Evolutionary conservation across 768 basidiomycete genomes (phyloP).

Genomic region (Boletus edulis): DNA sequence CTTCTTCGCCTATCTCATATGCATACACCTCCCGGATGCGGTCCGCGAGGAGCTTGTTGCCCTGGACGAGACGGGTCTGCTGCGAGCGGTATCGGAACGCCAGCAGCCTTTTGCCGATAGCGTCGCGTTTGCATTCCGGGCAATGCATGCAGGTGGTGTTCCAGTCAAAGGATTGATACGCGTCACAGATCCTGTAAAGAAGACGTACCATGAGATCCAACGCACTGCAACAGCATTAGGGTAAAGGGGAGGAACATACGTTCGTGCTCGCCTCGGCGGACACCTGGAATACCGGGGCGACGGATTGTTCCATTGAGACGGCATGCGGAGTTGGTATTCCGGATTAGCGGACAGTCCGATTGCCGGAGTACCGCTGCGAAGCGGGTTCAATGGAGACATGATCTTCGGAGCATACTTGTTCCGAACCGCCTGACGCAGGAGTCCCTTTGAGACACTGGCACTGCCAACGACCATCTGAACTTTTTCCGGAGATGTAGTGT

Average conservation of each 20-base stretch:
- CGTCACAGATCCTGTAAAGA: constrained; percentile 24
- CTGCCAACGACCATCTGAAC: not conserved
- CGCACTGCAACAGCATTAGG: not conserved
- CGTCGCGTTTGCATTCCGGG: constrained; percentile 28
- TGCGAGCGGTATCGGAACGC: constrained; percentile 18
- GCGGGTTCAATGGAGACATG: constrained; percentile 32
- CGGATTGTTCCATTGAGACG: constrained; percentile 17
- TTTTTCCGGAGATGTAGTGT: not conserved
- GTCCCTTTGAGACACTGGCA: constrained; percentile 9
- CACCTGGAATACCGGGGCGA: constrained; percentile 23
- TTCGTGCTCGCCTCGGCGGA: constrained; percentile 21
- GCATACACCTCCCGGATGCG: constrained; percentile 15
- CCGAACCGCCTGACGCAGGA: constrained; percentile 23
- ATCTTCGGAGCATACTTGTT: constrained; percentile 29
- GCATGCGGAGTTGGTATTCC: constrained; percentile 18
- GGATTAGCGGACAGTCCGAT: constrained; percentile 16
- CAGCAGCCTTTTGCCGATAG: constrained; percentile 25
- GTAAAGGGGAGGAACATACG: constrained; percentile 17
- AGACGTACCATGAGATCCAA: constrained; percentile 4
- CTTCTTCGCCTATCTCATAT: constrained; percentile 26
- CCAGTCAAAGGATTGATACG: constrained; percentile 17
- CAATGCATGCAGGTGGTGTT: constrained; percentile 27
- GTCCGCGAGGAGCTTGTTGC: constrained; percentile 4
- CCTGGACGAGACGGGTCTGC: constrained; percentile 4
- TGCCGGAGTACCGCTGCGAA: constrained; percentile 18